Percentiles rank a stretch among this genome's conserved stretches.
Conservation (phyloP, 2,329 filamentous ascomycete genomes). For the Aulographum hederae region DNA sequence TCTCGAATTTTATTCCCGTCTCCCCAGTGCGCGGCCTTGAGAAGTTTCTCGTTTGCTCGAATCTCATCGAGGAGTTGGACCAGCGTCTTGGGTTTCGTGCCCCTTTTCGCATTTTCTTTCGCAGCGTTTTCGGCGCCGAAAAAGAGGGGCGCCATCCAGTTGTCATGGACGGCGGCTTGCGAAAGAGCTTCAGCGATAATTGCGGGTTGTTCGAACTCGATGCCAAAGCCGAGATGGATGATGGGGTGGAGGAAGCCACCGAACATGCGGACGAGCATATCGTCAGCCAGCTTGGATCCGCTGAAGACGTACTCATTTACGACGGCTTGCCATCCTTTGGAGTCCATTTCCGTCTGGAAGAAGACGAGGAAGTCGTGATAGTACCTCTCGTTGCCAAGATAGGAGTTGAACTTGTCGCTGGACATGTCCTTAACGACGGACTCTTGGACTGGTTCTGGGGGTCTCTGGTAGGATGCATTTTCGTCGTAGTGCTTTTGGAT, state of each 20-base stretch:
- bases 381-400: constrained; percentile 43
- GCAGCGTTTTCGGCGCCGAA: constrained; percentile 31
- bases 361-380: constrained; percentile 63
- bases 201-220: constrained; percentile 68
- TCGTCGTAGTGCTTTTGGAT: constrained; percentile 46
- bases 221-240: constrained; percentile 69
- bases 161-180: constrained; percentile 51
- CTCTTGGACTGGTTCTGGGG: constrained; percentile 25
- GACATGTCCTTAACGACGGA: constrained; percentile 36
- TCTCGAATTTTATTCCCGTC: constrained; percentile 49
- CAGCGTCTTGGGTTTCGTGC: constrained; percentile 21
- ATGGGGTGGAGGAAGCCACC: constrained; percentile 59
- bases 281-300: constrained; percentile 44
- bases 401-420: constrained; percentile 37
- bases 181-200: constrained; percentile 67
- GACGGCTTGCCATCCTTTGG: constrained; percentile 40
- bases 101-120: constrained; percentile 15
- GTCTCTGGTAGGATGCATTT: constrained; percentile 50
- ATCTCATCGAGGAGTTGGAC: constrained; percentile 44
- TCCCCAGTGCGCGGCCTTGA: constrained; percentile 28
- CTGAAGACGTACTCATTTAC: constrained; percentile 52
- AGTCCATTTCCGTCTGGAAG: constrained; percentile 56
- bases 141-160: constrained; percentile 37
- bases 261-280: constrained; percentile 51
- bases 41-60: constrained; percentile 36